Conservation (phyloP, 352 stramenopile genomes). For the Pythium volutum region DNA sequence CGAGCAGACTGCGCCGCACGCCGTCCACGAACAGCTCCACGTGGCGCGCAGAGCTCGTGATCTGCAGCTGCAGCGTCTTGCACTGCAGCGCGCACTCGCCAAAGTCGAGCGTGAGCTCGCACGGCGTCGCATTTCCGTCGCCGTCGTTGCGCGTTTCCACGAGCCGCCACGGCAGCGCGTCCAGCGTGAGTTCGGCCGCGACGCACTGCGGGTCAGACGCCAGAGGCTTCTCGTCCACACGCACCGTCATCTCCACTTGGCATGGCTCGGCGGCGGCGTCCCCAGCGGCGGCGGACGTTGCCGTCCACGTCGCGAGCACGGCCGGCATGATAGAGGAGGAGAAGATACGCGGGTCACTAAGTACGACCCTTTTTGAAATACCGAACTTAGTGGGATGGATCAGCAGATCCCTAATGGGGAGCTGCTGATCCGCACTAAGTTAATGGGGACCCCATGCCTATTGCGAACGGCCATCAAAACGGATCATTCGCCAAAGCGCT, state of each 20-base stretch:
- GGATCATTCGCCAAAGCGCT: too few relatives aligned
- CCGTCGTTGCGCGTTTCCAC: background rate
- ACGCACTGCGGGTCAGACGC: constrained; percentile 3
- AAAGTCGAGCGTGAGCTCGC: constrained; percentile 50
- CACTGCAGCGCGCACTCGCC: constrained; percentile 35
- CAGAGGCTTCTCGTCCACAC: constrained; percentile 12
- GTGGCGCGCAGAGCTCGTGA: constrained; percentile 64
- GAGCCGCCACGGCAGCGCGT: constrained; percentile 19
- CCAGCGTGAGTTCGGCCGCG: constrained; percentile 15
- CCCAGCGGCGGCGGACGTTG: background rate
- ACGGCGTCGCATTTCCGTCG: constrained; percentile 13
- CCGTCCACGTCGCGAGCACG: constrained; percentile 3
- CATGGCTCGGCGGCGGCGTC: background rate
- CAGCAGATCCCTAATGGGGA: background rate
- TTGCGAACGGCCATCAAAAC: too few relatives aligned
- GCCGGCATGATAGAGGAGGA: background rate
- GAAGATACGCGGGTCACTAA: constrained; percentile 10
- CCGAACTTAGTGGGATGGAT: constrained; percentile 12
- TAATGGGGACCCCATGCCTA: too few relatives aligned
- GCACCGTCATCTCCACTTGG: background rate
- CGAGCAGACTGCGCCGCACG: constrained; percentile 48
- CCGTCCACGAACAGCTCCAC: constrained; percentile 61
- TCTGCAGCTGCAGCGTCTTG: constrained; percentile 42
- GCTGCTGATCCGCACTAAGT: too few relatives aligned
- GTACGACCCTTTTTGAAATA: constrained; percentile 4